Percentiles rank a stretch among this genome's conserved stretches.
phyloP scores from a whole-genome alignment of 2,329 filamentous ascomycete genomes.

The Botryosphaeria dothidea region DNA sequence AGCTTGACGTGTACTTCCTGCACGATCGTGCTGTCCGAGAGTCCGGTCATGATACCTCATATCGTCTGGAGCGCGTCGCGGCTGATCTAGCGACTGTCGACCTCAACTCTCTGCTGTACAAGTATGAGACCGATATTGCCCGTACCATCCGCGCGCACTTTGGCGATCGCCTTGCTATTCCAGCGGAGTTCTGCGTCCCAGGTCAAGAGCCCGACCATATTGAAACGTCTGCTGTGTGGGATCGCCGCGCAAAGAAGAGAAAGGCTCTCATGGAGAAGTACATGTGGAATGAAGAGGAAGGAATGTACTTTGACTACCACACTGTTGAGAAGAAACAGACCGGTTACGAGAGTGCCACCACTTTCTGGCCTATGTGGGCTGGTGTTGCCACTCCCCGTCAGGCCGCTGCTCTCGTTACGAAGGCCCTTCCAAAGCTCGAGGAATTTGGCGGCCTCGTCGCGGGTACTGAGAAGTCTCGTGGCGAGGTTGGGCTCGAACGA shows the following conservation, averaged over 20 bases:
- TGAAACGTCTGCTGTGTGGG: conserved; percentile 86
- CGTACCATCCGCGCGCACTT: conserved; percentile 83
- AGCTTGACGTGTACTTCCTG: conserved; percentile 91
- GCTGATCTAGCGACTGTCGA: conserved; percentile 92
- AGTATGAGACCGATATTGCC: conserved; percentile 94
- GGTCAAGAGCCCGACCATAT: conserved; percentile 65
- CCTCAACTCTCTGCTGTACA: conserved; percentile 91
- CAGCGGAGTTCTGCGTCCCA: conserved; percentile 75
- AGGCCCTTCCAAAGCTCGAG: conserved; percentile 85
- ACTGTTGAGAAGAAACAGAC: conserved; percentile 78
- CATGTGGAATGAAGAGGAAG: conserved; percentile 86
- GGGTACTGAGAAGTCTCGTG: conserved; percentile 86
- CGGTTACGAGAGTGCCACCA: conserved; percentile 87
- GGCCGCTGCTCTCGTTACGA: conserved; percentile 78
- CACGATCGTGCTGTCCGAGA: conserved; percentile 95
- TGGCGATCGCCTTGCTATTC: conserved; percentile 77
- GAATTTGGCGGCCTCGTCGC: conserved; percentile 84
- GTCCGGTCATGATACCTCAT: conserved; percentile 94
- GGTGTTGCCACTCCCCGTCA: conserved; percentile 83
- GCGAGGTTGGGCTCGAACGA: conserved; percentile 73
- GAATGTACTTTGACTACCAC: conserved; percentile 98
- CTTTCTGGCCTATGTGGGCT: conserved; percentile 97
- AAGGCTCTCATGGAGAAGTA: conserved; percentile 88
- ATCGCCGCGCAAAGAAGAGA: conserved; percentile 80
- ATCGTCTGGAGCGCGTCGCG: conserved; percentile 84